phyloP scores from a whole-genome alignment of 108 stramenopile genomes.

The Skeletonema menzelii region DNA sequence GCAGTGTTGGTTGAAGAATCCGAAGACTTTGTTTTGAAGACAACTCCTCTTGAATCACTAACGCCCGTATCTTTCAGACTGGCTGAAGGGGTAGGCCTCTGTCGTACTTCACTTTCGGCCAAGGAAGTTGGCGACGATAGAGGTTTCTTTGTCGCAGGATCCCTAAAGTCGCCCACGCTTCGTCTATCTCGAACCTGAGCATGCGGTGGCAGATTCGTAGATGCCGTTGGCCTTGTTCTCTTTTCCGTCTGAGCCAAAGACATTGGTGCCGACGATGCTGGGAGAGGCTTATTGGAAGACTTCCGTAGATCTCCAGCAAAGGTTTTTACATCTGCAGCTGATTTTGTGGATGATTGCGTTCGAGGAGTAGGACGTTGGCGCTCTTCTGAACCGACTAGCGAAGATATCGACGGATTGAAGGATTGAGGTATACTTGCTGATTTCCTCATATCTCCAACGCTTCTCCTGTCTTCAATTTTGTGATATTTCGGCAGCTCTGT shows the following conservation, averaged over 20 bases:
- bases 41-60: not conserved
- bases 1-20: not conserved
- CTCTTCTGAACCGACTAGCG: not conserved
- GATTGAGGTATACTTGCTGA: not conserved
- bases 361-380: not conserved
- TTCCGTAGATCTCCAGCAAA: not conserved
- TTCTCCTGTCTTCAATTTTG: not conserved
- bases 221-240: not conserved
- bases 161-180: not conserved
- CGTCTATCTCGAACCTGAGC: constrained; percentile 1
- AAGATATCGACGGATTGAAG: not conserved
- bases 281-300: not conserved
- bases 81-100: not conserved
- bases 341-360: not conserved
- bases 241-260: not conserved
- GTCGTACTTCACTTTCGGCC: not conserved
- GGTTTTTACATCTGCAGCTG: not conserved
- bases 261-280: not conserved
- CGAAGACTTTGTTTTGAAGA: not conserved
- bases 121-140: not conserved
- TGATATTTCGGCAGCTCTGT: not conserved
- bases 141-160: not conserved
- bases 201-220: not conserved
- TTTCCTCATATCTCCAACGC: not conserved
- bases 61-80: not conserved